Evolutionary conservation across 2,329 filamentous ascomycete genomes (phyloP).

Genomic region (Claviceps maximensis): DNA sequence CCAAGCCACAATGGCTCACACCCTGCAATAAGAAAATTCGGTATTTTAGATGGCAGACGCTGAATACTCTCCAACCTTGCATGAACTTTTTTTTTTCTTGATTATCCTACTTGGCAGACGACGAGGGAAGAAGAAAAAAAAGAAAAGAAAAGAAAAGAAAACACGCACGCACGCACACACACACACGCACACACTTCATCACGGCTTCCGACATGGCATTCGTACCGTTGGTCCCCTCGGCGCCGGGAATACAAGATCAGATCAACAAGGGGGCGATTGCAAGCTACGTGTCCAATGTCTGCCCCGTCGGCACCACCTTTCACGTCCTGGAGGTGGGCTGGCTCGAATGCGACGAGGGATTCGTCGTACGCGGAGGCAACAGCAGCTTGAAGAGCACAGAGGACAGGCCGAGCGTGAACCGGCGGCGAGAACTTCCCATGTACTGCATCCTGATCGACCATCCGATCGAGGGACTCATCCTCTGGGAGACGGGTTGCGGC

Average conservation of each 20-base stretch:
- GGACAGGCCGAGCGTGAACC: background rate
- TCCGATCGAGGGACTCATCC: conserved; percentile 9
- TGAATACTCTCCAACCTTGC: too few species aligned
- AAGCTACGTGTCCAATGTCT: conserved; percentile 1
- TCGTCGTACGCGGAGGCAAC: conserved; percentile 2
- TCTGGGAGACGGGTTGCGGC: conserved; percentile 9
- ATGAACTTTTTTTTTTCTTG: too few species aligned
- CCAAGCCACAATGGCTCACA: too few species aligned
- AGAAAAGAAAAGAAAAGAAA: too few species aligned
- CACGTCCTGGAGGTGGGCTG: conserved; percentile 2
- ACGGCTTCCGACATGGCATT: background rate
- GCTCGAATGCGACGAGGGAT: conserved; percentile 3
- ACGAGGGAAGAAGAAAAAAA: too few species aligned
- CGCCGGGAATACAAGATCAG: background rate
- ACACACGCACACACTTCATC: too few species aligned
- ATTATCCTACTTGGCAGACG: too few species aligned
- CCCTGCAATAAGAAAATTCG: too few species aligned
- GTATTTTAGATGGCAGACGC: too few species aligned
- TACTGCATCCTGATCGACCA: conserved; percentile 8
- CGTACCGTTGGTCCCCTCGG: background rate
- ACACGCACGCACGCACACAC: too few species aligned
- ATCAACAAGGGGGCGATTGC: background rate
- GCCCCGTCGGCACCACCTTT: background rate
- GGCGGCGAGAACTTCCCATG: conserved; percentile 1
- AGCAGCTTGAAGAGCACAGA: conserved; percentile 1